These are phyloP conservation scores for Yamadazyma friedrichii DNA, from an alignment of 1,139 yeast genomes.

Conservation along the genomic window DNA sequence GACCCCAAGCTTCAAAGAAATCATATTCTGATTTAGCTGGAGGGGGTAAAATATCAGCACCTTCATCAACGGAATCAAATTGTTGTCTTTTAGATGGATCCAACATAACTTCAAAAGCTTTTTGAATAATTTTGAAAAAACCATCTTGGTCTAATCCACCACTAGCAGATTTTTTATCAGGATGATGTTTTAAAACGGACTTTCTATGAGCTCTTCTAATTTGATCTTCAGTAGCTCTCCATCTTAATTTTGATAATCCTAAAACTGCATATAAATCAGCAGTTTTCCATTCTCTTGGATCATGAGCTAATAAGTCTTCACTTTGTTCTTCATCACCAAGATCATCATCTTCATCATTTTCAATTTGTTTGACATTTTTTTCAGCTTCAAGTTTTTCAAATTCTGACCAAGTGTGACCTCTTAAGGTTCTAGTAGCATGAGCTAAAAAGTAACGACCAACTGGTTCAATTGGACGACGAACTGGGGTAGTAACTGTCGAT, in stretches of 20 bases:
- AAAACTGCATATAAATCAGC: constrained; percentile 96
- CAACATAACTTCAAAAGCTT: constrained; percentile 87
- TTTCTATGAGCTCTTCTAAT: constrained; percentile 96
- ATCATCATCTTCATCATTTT: constrained; percentile 68
- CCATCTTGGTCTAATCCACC: constrained; percentile 92
- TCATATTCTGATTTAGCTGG: constrained; percentile 60
- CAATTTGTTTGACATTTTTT: constrained; percentile 74
- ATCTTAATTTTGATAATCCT: constrained; percentile 89
- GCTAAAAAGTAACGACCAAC: constrained; percentile 96
- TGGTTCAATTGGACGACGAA: constrained; percentile 90
- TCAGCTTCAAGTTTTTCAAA: constrained; percentile 93
- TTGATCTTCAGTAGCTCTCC: constrained; percentile 89
- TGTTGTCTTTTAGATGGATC: constrained; percentile 87
- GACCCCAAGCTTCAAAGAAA: constrained; percentile 90
- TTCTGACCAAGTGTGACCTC: constrained; percentile 99
- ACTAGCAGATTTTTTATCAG: constrained; percentile 89
- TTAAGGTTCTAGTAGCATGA: constrained; percentile 92
- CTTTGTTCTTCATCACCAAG: constrained; percentile 76
- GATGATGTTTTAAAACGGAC: constrained; percentile 96
- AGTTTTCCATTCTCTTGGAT: constrained; percentile 97
- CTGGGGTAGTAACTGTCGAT: constrained; percentile 60
- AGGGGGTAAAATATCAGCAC: constrained; percentile 84
- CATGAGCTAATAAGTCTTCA: constrained; percentile 79
- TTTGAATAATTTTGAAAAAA: constrained; percentile 97
- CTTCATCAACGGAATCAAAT: constrained; percentile 91